Evolutionary conservation across 2,329 filamentous ascomycete genomes (phyloP), one percentile per base, ranked within the genome.

Genomic region (Fusarium dlaminii): DNA sequence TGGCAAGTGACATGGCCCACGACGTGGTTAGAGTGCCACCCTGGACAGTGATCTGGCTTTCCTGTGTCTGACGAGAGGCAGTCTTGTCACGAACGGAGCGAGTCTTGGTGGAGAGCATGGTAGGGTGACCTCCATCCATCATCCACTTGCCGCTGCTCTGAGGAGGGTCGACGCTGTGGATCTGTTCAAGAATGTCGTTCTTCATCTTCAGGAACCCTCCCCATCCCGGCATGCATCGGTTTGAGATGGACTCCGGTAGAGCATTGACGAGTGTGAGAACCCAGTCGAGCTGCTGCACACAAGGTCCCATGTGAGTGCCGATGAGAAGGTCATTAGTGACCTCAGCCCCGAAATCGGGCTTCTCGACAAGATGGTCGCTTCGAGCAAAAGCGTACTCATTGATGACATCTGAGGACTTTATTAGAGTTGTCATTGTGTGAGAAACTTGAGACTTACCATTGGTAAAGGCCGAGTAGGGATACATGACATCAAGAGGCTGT

Each of bases 21-120:
- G 80, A 81, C 30, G 84, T 84, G 9, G 84, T 86, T 65, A 85
- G 78, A 7, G 83, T 84, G 13, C 83, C 84, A 5, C 82, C 83
- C 58, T 81, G 77, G 8, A 83, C 77, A n/a, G 84, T 73, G 14
- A 80, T 79, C 56, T 84, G 82, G 8, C 81, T 83, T 51, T 85
- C 84, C 15, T 84, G 82, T 13, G 80, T 80, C 15, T 84, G 79
- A 6, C 80, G 78, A 22, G 73, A 70, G 10, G 80, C 73, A 13
- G 74, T 76, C 74, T 84, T 84, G 69, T 84, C 82, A 9, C 73
- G 63, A 13, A 75, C 66, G 3, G 83, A 81, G 6, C 84, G 78
- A 17, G 71, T 36, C 43, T 78, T 77, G 14, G 81, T 80, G 4
- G 79, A 75, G 48, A 84, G 84, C 49, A 85, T 81, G 15, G 82